Evolutionary conservation across 768 basidiomycete genomes (phyloP), one percentile per base, ranked within the genome.

Genomic region (Tricholoma sp.): DNA sequence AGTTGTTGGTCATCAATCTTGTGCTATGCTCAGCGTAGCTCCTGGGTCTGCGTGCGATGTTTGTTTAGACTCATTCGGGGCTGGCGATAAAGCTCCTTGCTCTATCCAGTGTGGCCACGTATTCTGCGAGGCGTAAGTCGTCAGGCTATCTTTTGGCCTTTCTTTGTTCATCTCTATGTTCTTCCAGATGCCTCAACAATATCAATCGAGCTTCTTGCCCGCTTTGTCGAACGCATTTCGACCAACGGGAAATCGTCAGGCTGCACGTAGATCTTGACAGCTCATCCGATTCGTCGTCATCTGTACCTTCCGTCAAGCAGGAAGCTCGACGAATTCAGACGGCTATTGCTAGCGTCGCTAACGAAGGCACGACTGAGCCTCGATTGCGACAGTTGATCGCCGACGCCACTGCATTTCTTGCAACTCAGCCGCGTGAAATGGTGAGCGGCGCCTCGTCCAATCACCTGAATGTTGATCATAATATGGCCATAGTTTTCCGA

Each of bases 11-110:
- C 59, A 56, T 62, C 62, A 70, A 27, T 72, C 61, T 63, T 60
- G 57, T 55, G 61, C 59, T 59, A 89, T 90, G 89, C 79, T 90
- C 64, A 81, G 79, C 69, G 68, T 88, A 68, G 80, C 81, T 64
- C 66, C 81, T 59, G 79, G 79, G 73, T 89, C 88, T 64, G 74
- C 76, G 50, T 91, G 88, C 78, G 88, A 90, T 72, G 80, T 90
- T 65, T 91, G 89, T 72, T 77, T 85, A 62, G 88, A 90, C 62
- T 69, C 72, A 31, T 89, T 85, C 67, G 76, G 75, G 51, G 68
- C 68, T 54, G 80, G 80, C 51, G 62, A 61, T 47, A 84, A 81
- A 66, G 75, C 79, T 7, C 87, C 88, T 52, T 82, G 84, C 64
- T 79, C 82, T 50, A 86, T 89, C 63, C 58, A 76, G 50, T 91